A percentile compares a stretch with the other conserved stretches of the same genome.
These are phyloP conservation scores for thale cress (Arabidopsis thaliana) DNA, from an alignment of 345 rosid species.

Conservation along the genomic window DNA sequence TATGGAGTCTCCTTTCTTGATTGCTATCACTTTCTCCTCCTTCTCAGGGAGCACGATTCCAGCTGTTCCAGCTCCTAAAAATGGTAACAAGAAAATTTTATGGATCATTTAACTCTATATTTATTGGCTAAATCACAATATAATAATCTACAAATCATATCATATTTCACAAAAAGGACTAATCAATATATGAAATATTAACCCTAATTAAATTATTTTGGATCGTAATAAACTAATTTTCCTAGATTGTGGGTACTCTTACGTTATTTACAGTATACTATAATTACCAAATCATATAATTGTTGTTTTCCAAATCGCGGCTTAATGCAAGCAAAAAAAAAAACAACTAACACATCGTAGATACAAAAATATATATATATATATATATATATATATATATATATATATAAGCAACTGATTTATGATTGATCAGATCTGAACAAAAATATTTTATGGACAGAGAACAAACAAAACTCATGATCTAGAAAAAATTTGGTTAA, in stretches of 20 bases:
- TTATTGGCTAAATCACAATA: not conserved
- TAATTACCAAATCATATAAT: not conserved
- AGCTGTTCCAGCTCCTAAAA: slow-evolving; percentile 73
- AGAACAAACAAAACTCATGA: not conserved
- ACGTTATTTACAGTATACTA: not conserved
- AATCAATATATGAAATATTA: not conserved
- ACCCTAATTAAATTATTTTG: not conserved
- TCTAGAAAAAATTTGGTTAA: not conserved
- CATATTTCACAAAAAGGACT: not conserved
- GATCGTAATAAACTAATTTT: not conserved
- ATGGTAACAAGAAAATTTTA: not conserved
- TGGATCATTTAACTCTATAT: not conserved
- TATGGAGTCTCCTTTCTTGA: slow-evolving; percentile 86
- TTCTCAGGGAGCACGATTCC: slow-evolving; percentile 91
- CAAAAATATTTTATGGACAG: not conserved
- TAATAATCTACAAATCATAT: not conserved
- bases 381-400: too few species aligned
- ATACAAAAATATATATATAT: too few species aligned
- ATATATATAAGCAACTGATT: too few species aligned
- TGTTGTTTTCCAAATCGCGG: not conserved
- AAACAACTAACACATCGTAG: not conserved
- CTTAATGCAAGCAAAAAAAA: not conserved
- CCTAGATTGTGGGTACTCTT: not conserved
- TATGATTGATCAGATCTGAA: not conserved
- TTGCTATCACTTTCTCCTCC: slow-evolving; percentile 78